Conservation (phyloP, 2,329 filamentous ascomycete genomes). For the Didymellaceae sp. region DNA sequence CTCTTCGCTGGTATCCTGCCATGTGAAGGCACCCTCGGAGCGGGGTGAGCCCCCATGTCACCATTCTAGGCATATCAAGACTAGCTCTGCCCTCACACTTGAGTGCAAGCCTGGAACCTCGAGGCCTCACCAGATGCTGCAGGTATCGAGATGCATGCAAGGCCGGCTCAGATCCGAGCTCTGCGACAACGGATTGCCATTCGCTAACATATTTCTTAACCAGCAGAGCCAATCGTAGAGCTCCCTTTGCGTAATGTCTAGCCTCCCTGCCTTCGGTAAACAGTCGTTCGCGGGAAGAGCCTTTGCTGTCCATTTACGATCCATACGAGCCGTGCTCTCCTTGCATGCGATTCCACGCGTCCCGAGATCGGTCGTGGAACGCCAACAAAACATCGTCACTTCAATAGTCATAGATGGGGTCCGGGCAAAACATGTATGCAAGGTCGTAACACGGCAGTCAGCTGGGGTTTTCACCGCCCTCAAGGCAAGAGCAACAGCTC, state of each 20-base stretch:
- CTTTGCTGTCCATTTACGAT: neutral
- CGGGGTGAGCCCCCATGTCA: slow-evolving; percentile 8
- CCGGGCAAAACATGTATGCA: slow-evolving; percentile 22
- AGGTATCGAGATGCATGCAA: slow-evolving; percentile 13
- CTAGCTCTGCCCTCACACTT: slow-evolving; percentile 16
- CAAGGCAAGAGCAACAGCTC: slow-evolving; percentile 14
- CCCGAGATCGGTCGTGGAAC: slow-evolving; percentile 26
- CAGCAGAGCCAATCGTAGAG: slow-evolving; percentile 3
- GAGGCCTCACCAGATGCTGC: slow-evolving; percentile 15
- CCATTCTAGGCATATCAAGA: slow-evolving; percentile 17
- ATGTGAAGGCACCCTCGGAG: slow-evolving; percentile 10
- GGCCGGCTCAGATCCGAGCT: slow-evolving; percentile 12
- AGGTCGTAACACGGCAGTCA: slow-evolving; percentile 29
- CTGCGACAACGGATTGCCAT: slow-evolving; percentile 4
- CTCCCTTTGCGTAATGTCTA: neutral
- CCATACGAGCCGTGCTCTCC: slow-evolving; percentile 12
- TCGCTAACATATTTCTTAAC: slow-evolving; percentile 1
- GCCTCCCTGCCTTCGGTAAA: slow-evolving; percentile 3
- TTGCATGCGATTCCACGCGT: slow-evolving; percentile 24
- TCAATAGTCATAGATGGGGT: slow-evolving; percentile 18
- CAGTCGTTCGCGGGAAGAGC: slow-evolving; percentile 7
- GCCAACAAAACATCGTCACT: slow-evolving; percentile 20
- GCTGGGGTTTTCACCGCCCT: slow-evolving; percentile 21
- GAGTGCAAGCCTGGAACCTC: slow-evolving; percentile 7
- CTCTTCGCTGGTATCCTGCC: slow-evolving; percentile 3